Base-by-base conservation (phyloP, 2,329 filamentous ascomycete genomes). In the Esteya vermicola region DNA sequence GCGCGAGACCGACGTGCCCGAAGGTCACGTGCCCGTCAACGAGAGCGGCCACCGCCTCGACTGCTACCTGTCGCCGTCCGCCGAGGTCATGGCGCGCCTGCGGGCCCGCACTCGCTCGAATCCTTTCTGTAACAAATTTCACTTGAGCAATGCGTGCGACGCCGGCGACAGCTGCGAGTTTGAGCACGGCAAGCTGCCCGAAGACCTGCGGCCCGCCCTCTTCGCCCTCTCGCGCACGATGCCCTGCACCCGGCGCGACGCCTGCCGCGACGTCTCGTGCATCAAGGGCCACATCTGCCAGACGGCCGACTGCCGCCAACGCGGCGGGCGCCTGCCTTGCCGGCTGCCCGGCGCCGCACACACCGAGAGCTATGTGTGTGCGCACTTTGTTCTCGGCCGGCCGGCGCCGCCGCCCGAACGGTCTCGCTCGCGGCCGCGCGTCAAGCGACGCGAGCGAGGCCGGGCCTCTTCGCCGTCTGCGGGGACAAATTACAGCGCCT, bases 261-360 rank as follows among this genome's bases (percentile, higher is more conserved):
- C 25, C 6, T 57, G 55, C 45, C 43, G 53, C 9, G 42, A 50
- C 4, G 41, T 45, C 0, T 34, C 35, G 13, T 58, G 56, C 45
- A 47, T 46, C 19, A 45, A 47, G 20, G 56, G 54, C 6, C 56
- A 57, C 42, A 45, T 57, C 28, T 58, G 56, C 43, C 56, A 57
- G 47, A 51, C 44, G 14, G 31, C 38, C 16, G 51, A 57, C 13
- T 58, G 55, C 41, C 51, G 50, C 38, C 35, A 52, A n/a, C 52
- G 54, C 8, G 50, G 51, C 18, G 55, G 56, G 36, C 56, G 52
- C 46, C 26, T 33, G 5, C 51, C 49, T 33, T 57, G 55, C 51
- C 51, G 48, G 21, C 13, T 58, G 4, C 43, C 49, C 10, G 40
- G 36, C 19, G 9, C 16, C 4, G 32, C 45, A 8, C 55, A 57